Percentiles rank a stretch among this genome's conserved stretches.
Conservation (phyloP, 2,329 filamentous ascomycete genomes). For the Rhynchosporium agropyri region DNA sequence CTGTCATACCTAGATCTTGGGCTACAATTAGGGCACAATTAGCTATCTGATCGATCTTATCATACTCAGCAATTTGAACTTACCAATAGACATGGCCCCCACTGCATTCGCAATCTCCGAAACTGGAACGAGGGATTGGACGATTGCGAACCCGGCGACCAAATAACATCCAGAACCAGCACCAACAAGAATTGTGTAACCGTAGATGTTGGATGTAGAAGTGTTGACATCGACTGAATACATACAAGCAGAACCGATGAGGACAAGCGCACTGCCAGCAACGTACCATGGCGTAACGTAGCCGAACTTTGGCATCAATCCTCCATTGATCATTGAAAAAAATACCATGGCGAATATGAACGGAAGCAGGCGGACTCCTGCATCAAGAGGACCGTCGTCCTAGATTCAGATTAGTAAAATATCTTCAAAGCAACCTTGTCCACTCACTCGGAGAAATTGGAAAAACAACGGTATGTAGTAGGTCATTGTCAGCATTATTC, state of each 20-base stretch:
- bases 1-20: conserved; percentile 1
- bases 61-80: not conserved
- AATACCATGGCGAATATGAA: not conserved
- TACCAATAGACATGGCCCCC: conserved; percentile 6
- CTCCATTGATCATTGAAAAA: conserved; percentile 40
- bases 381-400: conserved; percentile 40
- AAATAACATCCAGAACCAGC: conserved; percentile 43
- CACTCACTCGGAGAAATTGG: conserved; percentile 40
- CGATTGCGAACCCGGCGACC: conserved; percentile 5
- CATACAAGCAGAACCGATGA: conserved; percentile 37
- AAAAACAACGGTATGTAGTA: conserved; percentile 53
- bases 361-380: conserved; percentile 45
- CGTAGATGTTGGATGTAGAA: conserved; percentile 39
- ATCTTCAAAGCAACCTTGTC: too few relatives aligned
- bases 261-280: conserved; percentile 1
- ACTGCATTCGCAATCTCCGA: conserved; percentile 7
- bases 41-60: not conserved
- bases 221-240: conserved; percentile 37
- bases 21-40: not conserved
- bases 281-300: conserved; percentile 30
- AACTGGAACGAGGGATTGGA: conserved; percentile 6
- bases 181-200: conserved; percentile 44
- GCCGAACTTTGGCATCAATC: conserved; percentile 43
- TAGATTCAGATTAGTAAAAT: conserved; percentile 36
- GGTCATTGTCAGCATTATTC: conserved; percentile 45